Conservation (phyloP, 805 yeast genomes). For the Lipomyces starkeyi region DNA sequence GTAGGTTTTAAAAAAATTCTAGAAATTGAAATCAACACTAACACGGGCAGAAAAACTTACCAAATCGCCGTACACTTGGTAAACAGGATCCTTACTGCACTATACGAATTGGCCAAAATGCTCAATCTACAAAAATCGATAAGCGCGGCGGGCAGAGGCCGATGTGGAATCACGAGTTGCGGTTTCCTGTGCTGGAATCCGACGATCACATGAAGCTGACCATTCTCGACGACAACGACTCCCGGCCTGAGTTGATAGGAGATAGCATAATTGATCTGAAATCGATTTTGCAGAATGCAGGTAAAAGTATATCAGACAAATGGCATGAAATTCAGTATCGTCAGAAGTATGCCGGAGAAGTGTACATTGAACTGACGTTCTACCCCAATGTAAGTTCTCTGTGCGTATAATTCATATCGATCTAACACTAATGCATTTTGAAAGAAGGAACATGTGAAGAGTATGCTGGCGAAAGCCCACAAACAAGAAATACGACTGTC, state of each 20-base stretch:
- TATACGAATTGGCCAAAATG: conserved; percentile 77
- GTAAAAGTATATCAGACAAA: conserved; percentile 76
- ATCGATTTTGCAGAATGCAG: conserved; percentile 68
- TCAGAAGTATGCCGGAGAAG: conserved; percentile 81
- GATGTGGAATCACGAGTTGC: conserved; percentile 76
- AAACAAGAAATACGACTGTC: neutral
- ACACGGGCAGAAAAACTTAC: conserved; percentile 65
- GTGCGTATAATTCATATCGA: neutral
- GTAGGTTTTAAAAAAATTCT: neutral
- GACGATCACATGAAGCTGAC: conserved; percentile 68
- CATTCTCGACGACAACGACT: conserved; percentile 78
- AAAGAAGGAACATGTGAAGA: neutral
- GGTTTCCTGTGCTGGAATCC: conserved; percentile 69
- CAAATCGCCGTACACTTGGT: conserved; percentile 83
- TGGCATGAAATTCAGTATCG: conserved; percentile 79
- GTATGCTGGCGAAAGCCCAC: neutral
- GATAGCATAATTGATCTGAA: conserved; percentile 78
- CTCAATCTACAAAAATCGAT: conserved; percentile 77
- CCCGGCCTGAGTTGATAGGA: conserved; percentile 82
- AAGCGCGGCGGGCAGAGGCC: conserved; percentile 95
- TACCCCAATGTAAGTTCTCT: conserved; percentile 51
- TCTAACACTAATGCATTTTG: neutral
- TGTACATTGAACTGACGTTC: conserved; percentile 90
- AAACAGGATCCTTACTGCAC: conserved; percentile 94
- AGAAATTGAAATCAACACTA: neutral